Base-by-base conservation (phyloP, 345 rosid genomes). In the Dimocarpus longan region DNA sequence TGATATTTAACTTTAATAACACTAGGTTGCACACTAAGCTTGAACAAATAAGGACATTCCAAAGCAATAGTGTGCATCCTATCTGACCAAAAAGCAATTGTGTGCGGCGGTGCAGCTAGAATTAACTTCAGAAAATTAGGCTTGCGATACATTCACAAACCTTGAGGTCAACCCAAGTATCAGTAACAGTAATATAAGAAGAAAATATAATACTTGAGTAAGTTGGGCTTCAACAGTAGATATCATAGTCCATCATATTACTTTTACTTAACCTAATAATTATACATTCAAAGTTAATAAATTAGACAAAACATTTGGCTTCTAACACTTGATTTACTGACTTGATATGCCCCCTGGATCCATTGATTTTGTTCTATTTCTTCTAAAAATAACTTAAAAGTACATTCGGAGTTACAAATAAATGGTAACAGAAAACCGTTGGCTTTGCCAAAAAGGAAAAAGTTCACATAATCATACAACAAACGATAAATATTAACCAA, bases 101-200 rank as follows among this genome's bases (percentile, higher is more conserved):
- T 64, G 21, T 37, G 8, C 5, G 2, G 8, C 24, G 10, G 21
- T 37, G 8, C 5, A 5, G 8, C 24, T 39, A 18, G 44, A 32
- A 39, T 57, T 57, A 22, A 56, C 66, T 57, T 59, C 48, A n/a
- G 19, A 71, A 76, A 72, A 66, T n/a, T 74, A 68, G 15, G 64
- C 43, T 67, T 65, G 68, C 50, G 43, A 22, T 68, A 5, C 39
- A 73, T 21, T 37, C 18, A 5, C 46, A 54, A 21, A 46, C 24
- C 22, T 26, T 63, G 24, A 44, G 15, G 26, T 68, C 56, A 21
- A 1, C 8, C 24, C 66, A 46, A 43, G 43, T 9, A 44, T 26
- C 22, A 9, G 37, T 18, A 18, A 63, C n/a, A 39, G 24, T 24
- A 48, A 70, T n/a, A 79, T 39, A 24, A 57, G 8, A 44, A 18